phyloP scores from a whole-genome alignment of 2,329 filamentous ascomycete species.

The Aspergillus terreus region DNA sequence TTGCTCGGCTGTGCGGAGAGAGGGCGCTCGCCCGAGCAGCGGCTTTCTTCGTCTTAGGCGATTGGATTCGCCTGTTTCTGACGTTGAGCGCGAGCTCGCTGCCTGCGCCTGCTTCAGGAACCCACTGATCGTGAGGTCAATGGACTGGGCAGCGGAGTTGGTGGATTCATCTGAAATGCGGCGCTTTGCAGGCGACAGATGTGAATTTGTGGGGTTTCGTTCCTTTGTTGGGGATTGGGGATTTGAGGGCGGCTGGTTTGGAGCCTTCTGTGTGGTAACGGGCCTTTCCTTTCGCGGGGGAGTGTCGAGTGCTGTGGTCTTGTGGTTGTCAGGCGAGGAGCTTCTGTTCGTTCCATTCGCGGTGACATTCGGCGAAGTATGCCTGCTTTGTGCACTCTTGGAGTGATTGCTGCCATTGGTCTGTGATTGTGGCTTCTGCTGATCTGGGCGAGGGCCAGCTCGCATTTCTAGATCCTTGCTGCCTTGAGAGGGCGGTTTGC shows the following conservation, averaged over 20 bases:
- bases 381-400: not conserved
- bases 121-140: slow-evolving; percentile 39
- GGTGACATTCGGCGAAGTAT: not conserved
- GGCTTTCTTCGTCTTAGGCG: slow-evolving; percentile 30
- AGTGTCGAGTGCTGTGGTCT: not conserved
- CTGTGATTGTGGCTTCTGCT: slow-evolving; percentile 7
- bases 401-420: not conserved
- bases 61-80: slow-evolving; percentile 16
- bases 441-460: slow-evolving; percentile 17
- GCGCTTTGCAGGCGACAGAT: slow-evolving; percentile 13
- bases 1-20: slow-evolving; percentile 22
- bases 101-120: slow-evolving; percentile 39
- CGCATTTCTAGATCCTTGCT: slow-evolving; percentile 16
- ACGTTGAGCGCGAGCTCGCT: slow-evolving; percentile 26
- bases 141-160: slow-evolving; percentile 18
- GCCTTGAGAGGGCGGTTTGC: slow-evolving; percentile 20
- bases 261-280: not conserved
- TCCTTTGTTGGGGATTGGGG: slow-evolving; percentile 1
- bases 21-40: slow-evolving; percentile 41
- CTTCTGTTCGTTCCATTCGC: not conserved
- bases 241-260: not conserved
- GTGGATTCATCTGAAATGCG: slow-evolving; percentile 11
- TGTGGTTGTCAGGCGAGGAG: not conserved
- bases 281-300: not conserved
- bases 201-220: not conserved